Evolutionary conservation across 352 stramenopile genomes (phyloP).

Genomic region (Pythium phragmitis): DNA sequence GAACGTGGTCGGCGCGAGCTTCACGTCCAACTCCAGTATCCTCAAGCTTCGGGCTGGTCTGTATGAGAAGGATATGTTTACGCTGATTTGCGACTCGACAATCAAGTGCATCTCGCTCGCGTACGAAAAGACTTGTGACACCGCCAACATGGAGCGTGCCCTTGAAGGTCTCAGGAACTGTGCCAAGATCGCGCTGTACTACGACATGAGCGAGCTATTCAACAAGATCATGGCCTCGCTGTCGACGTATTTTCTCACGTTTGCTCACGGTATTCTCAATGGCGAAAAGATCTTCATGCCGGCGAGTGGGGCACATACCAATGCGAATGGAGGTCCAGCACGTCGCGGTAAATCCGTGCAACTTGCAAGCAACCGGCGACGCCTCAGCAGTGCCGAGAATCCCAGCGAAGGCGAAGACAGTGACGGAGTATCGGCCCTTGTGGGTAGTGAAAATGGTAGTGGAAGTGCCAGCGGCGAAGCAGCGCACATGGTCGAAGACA

Average conservation of each 20-base stretch:
- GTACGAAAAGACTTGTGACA: conserved; percentile 83
- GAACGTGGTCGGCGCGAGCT: conserved; percentile 85
- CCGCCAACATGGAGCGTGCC: conserved; percentile 82
- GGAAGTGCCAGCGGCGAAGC: background rate
- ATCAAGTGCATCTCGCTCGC: conserved; percentile 80
- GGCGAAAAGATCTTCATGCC: conserved; percentile 83
- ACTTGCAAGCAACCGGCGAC: conserved; percentile 4
- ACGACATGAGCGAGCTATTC: conserved; percentile 74
- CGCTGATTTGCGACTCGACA: conserved; percentile 72
- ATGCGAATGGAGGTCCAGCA: conserved; percentile 6
- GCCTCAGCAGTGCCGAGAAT: conserved; percentile 17
- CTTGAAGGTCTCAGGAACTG: conserved; percentile 82
- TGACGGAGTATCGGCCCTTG: background rate
- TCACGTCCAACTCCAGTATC: conserved; percentile 85
- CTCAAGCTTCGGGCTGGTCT: conserved; percentile 79
- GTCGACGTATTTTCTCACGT: conserved; percentile 82
- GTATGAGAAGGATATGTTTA: conserved; percentile 90
- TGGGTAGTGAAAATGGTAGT: background rate
- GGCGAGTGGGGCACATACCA: conserved; percentile 23
- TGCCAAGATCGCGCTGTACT: conserved; percentile 86
- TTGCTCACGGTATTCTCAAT: conserved; percentile 80
- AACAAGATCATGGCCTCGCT: conserved; percentile 83
- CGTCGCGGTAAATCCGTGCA: conserved; percentile 3
- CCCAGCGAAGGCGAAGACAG: conserved; percentile 19
- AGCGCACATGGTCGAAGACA: conserved; percentile 54